Percentiles rank a stretch among this genome's conserved stretches.
Evolutionary conservation across 257 asterid species (phyloP).

Genomic region (Capsicum baccatum): DNA sequence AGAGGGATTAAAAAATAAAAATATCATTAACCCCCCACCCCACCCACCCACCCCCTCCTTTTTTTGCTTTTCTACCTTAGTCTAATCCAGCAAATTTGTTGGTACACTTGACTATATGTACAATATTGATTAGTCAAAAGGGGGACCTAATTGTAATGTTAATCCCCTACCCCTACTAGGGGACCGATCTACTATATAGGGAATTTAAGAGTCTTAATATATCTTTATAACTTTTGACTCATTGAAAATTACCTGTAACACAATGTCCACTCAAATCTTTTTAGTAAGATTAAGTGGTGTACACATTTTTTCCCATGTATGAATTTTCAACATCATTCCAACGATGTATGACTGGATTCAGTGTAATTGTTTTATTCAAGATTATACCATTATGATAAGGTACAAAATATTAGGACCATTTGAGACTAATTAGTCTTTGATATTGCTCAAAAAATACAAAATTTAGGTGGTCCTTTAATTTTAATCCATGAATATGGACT

Average conservation of each 20-base stretch:
- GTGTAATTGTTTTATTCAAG: background rate
- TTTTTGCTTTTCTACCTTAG: background rate
- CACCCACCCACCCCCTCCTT: background rate
- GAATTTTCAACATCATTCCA: conserved; percentile 37
- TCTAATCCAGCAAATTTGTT: background rate
- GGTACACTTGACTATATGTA: background rate
- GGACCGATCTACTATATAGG: conserved; percentile 36
- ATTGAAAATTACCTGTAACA: conserved; percentile 20
- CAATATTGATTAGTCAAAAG: conserved; percentile 16
- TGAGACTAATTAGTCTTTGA: background rate
- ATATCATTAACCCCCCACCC: no score
- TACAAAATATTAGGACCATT: conserved; percentile 35
- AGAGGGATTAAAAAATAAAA: no score
- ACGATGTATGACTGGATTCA: conserved; percentile 28
- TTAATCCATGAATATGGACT: background rate
- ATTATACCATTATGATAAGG: conserved; percentile 23
- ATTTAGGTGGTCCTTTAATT: background rate
- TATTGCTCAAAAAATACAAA: conserved; percentile 21
- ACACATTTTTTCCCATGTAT: background rate
- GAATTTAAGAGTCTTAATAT: conserved; percentile 14
- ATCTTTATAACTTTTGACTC: conserved; percentile 15
- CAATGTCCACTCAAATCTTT: conserved; percentile 22
- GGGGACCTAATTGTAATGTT: conserved; percentile 30
- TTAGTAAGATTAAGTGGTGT: background rate
- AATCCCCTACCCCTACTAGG: conserved; percentile 29